phyloP scores from a whole-genome alignment of 768 basidiomycete genomes.

The Goffeauzyma gilvescens region DNA sequence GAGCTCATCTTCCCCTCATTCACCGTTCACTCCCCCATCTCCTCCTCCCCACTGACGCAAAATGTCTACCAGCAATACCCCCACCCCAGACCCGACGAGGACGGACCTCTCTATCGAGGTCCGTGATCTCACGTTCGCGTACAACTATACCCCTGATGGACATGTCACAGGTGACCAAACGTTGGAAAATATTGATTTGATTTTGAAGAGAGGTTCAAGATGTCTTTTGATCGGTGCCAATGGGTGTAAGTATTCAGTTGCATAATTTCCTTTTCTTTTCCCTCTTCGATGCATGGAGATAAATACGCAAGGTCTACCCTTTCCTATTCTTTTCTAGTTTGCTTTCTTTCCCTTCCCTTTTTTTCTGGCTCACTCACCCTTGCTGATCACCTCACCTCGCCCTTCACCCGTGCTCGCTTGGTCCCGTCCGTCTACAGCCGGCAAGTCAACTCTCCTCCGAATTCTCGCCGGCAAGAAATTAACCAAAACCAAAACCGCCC shows the following conservation, averaged over 20 bases:
- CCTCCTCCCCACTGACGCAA: no score
- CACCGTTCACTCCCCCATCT: no score
- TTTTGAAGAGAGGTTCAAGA: slow-evolving; percentile 54
- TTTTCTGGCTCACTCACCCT: background rate
- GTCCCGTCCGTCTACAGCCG: slow-evolving; percentile 33
- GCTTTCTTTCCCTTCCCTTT: background rate
- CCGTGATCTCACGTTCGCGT: slow-evolving; percentile 8
- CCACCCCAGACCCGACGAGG: no score
- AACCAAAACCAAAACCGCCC: slow-evolving; percentile 45
- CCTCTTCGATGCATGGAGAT: background rate
- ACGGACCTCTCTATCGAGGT: slow-evolving; percentile 9
- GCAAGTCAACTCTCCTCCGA: slow-evolving; percentile 89
- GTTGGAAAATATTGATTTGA: slow-evolving; percentile 46
- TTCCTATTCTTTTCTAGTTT: background rate
- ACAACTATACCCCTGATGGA: slow-evolving; percentile 3
- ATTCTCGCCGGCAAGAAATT: slow-evolving; percentile 82
- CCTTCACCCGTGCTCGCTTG: background rate
- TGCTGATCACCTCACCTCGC: background rate
- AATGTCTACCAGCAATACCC: no score
- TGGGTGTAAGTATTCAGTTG: slow-evolving; percentile 70
- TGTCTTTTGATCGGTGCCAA: slow-evolving; percentile 83
- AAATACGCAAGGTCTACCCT: background rate
- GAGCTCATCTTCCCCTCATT: no score
- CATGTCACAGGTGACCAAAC: slow-evolving; percentile 22
- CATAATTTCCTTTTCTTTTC: background rate